Evolutionary conservation across 495 filamentous ascomycete species (phyloP).

Genomic region (Echria macrotheca): DNA sequence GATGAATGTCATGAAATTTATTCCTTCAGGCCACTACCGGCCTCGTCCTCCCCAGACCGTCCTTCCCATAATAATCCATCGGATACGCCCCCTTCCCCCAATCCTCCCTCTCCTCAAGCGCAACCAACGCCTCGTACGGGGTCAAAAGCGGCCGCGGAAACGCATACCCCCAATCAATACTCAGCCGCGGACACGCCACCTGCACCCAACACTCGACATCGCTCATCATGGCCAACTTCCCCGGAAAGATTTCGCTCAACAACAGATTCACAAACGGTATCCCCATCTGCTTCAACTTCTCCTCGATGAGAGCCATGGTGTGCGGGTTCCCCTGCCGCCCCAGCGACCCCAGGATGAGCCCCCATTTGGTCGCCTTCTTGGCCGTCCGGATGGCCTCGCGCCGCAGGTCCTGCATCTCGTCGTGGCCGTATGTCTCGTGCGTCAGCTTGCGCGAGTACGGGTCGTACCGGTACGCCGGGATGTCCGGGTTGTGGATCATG

Average conservation of each 20-base stretch:
- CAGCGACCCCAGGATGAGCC: slow-evolving; percentile 86
- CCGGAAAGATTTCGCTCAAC: slow-evolving; percentile 91
- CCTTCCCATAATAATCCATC: slow-evolving; percentile 97
- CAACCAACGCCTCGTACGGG: slow-evolving; percentile 91
- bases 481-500: slow-evolving; percentile 93
- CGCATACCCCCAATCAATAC: slow-evolving; percentile 98
- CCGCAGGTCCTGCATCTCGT: slow-evolving; percentile 78
- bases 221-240: slow-evolving; percentile 83
- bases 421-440: slow-evolving; percentile 81
- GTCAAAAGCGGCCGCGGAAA: slow-evolving; percentile 84
- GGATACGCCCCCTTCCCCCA: slow-evolving; percentile 84
- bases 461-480: slow-evolving; percentile 94
- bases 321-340: slow-evolving; percentile 94
- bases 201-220: slow-evolving; percentile 98
- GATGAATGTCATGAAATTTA: no score
- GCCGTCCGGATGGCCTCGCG: slow-evolving; percentile 70
- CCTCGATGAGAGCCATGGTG: slow-evolving; percentile 81
- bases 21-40: no score
- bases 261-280: slow-evolving; percentile 78
- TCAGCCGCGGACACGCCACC: slow-evolving; percentile 88
- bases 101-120: slow-evolving; percentile 66
- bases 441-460: slow-evolving; percentile 91
- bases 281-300: slow-evolving; percentile 57
- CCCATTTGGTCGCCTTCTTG: slow-evolving; percentile 76
- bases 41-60: slow-evolving; percentile 79